Conservation (phyloP, 1,284 basidiomycete species). For the Lentinula novae-zelandiae region DNA sequence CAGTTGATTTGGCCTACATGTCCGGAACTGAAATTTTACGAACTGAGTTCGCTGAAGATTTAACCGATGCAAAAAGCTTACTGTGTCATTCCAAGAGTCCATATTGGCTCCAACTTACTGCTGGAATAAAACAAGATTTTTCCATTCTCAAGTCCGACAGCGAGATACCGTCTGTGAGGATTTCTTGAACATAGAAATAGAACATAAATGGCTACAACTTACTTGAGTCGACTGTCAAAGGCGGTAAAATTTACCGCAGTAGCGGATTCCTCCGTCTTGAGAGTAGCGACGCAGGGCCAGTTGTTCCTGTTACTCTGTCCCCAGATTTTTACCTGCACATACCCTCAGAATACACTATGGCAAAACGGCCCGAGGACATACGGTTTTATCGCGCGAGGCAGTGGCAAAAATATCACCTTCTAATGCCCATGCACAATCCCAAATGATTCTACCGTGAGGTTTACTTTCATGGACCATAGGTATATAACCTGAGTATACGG, state of each 20-base stretch:
- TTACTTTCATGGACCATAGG: constrained; percentile 65
- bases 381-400: constrained; percentile 95
- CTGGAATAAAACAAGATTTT: constrained; percentile 56
- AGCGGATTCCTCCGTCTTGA: constrained; percentile 62
- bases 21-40: constrained; percentile 40
- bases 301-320: constrained; percentile 29
- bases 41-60: background rate
- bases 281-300: constrained; percentile 51
- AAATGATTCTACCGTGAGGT: constrained; percentile 90
- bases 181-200: background rate
- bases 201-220: constrained; percentile 16
- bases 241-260: constrained; percentile 69
- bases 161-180: constrained; percentile 49
- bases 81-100: constrained; percentile 40
- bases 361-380: constrained; percentile 28
- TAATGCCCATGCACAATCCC: constrained; percentile 87
- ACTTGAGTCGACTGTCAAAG: constrained; percentile 36
- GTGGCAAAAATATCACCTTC: constrained; percentile 84
- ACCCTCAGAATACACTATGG: background rate
- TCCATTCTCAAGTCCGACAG: constrained; percentile 72
- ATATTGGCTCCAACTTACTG: constrained; percentile 37
- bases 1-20: constrained; percentile 70
- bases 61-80: constrained; percentile 26
- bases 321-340: constrained; percentile 74
- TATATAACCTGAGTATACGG: constrained; percentile 43